Evolutionary conservation across 2,329 filamentous ascomycete genomes (phyloP).

Genomic region (Colletotrichum sp.): DNA sequence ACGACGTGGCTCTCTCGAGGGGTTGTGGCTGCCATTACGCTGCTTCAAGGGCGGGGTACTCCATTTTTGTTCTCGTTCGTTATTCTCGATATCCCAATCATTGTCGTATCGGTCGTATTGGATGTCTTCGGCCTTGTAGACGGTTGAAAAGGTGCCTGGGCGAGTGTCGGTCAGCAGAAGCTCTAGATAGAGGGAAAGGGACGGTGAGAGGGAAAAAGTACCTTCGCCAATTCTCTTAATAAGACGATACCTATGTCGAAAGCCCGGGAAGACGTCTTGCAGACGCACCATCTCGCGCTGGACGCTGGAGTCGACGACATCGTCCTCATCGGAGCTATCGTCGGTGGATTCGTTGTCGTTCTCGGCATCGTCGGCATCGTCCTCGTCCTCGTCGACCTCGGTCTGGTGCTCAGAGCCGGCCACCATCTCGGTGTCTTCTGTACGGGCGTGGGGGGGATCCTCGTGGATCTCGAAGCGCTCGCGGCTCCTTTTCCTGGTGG

Average conservation of each 20-base stretch:
- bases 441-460: constrained; percentile 43
- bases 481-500: constrained; percentile 28
- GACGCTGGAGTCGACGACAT: constrained; percentile 69
- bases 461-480: constrained; percentile 55
- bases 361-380: constrained; percentile 39
- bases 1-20: constrained; percentile 17
- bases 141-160: constrained; percentile 93
- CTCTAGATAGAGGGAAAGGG: constrained; percentile 12
- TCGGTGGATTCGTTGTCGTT: constrained; percentile 45
- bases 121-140: constrained; percentile 97
- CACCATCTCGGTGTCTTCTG: constrained; percentile 57
- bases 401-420: constrained; percentile 43
- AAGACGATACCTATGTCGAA: constrained; percentile 82
- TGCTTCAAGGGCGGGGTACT: constrained; percentile 68
- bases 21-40: constrained; percentile 43
- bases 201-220: constrained; percentile 39
- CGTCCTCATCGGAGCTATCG: constrained; percentile 63
- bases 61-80: constrained; percentile 65
- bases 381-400: constrained; percentile 43
- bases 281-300: constrained; percentile 88
- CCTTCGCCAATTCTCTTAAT: constrained; percentile 98
- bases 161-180: constrained; percentile 13
- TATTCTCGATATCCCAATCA: constrained; percentile 79
- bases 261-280: constrained; percentile 81
- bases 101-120: constrained; percentile 85